Conservation (phyloP, 2,329 filamentous ascomycete species). For the Mycosphaerella sp. region DNA sequence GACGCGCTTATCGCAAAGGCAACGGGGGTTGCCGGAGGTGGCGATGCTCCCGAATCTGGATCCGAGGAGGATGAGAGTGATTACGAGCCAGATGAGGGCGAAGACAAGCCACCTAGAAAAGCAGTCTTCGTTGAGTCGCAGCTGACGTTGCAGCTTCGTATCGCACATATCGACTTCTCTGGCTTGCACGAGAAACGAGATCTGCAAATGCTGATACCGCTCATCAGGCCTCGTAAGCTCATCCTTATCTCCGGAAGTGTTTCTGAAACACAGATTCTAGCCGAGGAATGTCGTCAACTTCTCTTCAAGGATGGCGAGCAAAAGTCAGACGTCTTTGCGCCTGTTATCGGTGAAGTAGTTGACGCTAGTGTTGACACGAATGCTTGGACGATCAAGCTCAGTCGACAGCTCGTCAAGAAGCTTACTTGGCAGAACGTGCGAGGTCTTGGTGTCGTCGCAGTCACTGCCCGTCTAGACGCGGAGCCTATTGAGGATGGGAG, state of each 20-base stretch:
- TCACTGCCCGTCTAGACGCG: slow-evolving; percentile 66
- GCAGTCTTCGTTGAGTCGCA: slow-evolving; percentile 58
- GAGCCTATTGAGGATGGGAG: slow-evolving; percentile 35
- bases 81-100: slow-evolving; percentile 47
- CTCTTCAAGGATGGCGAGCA: slow-evolving; percentile 35
- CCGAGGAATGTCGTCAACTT: slow-evolving; percentile 70
- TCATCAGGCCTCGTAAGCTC: slow-evolving; percentile 89
- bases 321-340: slow-evolving; percentile 64
- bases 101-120: slow-evolving; percentile 65
- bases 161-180: slow-evolving; percentile 86
- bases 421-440: slow-evolving; percentile 93
- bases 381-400: slow-evolving; percentile 90
- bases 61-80: slow-evolving; percentile 40
- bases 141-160: slow-evolving; percentile 63
- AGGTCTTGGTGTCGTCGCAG: slow-evolving; percentile 82
- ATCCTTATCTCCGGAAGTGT: slow-evolving; percentile 80
- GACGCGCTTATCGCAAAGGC: slow-evolving; percentile 32
- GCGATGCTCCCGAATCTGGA: slow-evolving; percentile 19
- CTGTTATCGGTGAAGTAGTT: slow-evolving; percentile 63
- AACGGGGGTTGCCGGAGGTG: slow-evolving; percentile 21
- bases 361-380: slow-evolving; percentile 97
- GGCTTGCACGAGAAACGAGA: slow-evolving; percentile 91
- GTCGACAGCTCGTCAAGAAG: slow-evolving; percentile 74
- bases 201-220: slow-evolving; percentile 86
- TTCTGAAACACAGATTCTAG: slow-evolving; percentile 71